Evolutionary conservation across 805 yeast genomes (phyloP), one percentile per base, ranked within the genome.

Genomic region (Starmera pachycereana): DNA sequence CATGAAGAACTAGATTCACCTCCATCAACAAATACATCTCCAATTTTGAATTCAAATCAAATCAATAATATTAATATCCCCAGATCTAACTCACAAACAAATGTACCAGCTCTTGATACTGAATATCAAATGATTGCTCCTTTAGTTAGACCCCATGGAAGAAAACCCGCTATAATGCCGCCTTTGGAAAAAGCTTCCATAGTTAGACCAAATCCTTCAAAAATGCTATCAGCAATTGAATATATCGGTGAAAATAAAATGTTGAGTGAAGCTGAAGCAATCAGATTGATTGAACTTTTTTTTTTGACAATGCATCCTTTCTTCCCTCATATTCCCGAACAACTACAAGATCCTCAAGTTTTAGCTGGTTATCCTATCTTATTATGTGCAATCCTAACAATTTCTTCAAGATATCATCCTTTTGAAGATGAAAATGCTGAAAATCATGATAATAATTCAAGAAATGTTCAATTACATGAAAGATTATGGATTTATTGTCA

Each of bases 401-500:
- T 89, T 3, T 69, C 95, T 0, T 69, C 95, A 0, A 64, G 96
- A 38, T 87, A 87, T 58, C 87, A 84, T 51, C 62, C 76, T 12
- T 66, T 80, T 35, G 72, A 66, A 16, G 62, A 64, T 35, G 60
- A 65, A 14, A 47, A 46, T 22, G 52, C 48, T 13, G 62, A 61
- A n/a, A 60, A 57, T n/a, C 27, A 22, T 22, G 9, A 22, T 22
- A 47, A 50, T 14, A 45, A 54, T 38, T 52, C 56, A 6, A 56
- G 73, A 38, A 71, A 81, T 51, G 65, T 80, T 16, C 78, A 74
- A 47, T 69, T 84, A 4, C 97, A 88, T 56, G 87, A 82, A 49
- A 69, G 79, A 40, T 60, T 88, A 36, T 88, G 97, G 97, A 71
- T 80, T 22, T 78, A 82, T 53, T 86, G 89, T 43, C 96, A 86